Conservation (phyloP, 2,329 filamentous ascomycete genomes). For the Nemania sp. region DNA sequence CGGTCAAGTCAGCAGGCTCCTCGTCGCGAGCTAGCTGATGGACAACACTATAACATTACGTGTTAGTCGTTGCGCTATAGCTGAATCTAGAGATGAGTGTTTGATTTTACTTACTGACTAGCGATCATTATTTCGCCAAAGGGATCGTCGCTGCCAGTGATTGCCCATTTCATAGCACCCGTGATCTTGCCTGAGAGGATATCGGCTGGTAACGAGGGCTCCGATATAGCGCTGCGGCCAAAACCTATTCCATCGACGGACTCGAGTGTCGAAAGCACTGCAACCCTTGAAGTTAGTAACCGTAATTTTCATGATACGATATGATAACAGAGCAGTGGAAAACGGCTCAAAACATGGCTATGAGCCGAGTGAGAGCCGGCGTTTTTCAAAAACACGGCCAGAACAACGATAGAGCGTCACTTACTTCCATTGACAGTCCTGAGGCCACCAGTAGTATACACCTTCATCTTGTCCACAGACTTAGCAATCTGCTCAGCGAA, state of each 20-base stretch:
- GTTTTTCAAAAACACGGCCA: not conserved
- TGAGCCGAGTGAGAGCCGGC: not conserved
- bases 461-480: constrained; percentile 50
- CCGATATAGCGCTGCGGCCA: constrained; percentile 54
- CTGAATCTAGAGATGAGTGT: not conserved
- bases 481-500: constrained; percentile 55
- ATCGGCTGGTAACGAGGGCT: constrained; percentile 48
- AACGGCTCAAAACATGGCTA: not conserved
- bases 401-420: not conserved
- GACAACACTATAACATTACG: constrained; percentile 1
- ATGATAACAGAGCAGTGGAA: too few species aligned
- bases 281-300: not conserved
- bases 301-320: too few species aligned
- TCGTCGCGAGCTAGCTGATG: constrained; percentile 11
- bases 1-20: constrained; percentile 14
- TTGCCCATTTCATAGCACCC: constrained; percentile 50
- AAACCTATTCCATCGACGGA: constrained; percentile 60
- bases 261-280: constrained; percentile 53
- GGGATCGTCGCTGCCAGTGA: constrained; percentile 50
- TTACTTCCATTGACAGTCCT: constrained; percentile 50
- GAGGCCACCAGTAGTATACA: constrained; percentile 58
- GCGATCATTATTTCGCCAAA: constrained; percentile 43
- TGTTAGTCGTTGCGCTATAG: not conserved
- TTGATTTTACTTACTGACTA: constrained; percentile 4
- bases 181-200: constrained; percentile 50